These are phyloP conservation scores for Stagonosporopsis rhizophila DNA, from an alignment of 2,329 filamentous ascomycete species.

Conservation along the genomic window DNA sequence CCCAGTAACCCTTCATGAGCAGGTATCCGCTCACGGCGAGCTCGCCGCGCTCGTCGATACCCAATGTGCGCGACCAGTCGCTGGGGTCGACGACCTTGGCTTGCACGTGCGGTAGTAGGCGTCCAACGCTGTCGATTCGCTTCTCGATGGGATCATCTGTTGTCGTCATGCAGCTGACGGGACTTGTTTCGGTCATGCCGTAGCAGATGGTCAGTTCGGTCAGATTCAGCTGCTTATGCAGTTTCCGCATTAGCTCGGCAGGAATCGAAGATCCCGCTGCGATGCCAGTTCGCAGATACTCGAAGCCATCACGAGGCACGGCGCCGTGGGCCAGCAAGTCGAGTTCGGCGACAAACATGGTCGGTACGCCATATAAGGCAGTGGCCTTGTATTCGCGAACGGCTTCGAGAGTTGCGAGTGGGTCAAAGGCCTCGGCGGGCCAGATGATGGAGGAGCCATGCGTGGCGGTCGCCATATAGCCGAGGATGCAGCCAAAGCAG, in stretches of 20 bases:
- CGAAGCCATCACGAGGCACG: constrained; percentile 59
- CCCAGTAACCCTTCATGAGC: constrained; percentile 91
- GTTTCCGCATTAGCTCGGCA: constrained; percentile 75
- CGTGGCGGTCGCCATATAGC: constrained; percentile 95
- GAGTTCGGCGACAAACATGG: constrained; percentile 92
- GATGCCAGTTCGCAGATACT: constrained; percentile 83
- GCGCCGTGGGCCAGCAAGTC: constrained; percentile 70
- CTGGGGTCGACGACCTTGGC: constrained; percentile 77
- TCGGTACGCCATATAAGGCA: constrained; percentile 86
- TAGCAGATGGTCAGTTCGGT: constrained; percentile 91
- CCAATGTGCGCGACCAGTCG: constrained; percentile 67
- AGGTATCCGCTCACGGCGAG: constrained; percentile 84
- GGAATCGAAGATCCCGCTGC: constrained; percentile 88
- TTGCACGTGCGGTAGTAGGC: constrained; percentile 80
- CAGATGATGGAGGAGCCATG: constrained; percentile 83
- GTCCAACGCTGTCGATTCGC: constrained; percentile 77
- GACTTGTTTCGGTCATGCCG: constrained; percentile 91
- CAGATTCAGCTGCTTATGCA: constrained; percentile 78
- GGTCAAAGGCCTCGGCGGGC: constrained; percentile 85
- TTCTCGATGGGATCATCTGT: constrained; percentile 77
- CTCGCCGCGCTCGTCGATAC: constrained; percentile 75
- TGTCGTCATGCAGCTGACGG: constrained; percentile 78
- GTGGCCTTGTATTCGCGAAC: constrained; percentile 70
- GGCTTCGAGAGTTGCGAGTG: constrained; percentile 70
- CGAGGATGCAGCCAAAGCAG: constrained; percentile 90